Base-by-base conservation (phyloP, 1,139 yeast genomes). In the Magnusiomyces magnusii region DNA sequence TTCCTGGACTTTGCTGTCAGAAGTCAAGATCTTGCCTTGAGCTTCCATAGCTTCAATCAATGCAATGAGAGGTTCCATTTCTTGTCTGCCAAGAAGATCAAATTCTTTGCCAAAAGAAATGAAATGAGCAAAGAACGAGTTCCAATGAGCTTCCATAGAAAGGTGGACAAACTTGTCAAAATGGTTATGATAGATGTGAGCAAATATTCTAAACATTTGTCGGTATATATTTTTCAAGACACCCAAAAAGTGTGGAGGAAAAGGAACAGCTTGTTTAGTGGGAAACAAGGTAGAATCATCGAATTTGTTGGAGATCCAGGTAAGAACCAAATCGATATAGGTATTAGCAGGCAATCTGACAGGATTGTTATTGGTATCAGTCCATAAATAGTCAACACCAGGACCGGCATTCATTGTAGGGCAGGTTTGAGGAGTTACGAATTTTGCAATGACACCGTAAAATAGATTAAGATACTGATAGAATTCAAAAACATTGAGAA, bases 331-430 rank as follows among this genome's bases (percentile, higher is more conserved):
- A 66, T 93, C 98, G 60, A 93, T 92, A 72, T 93, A 95, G 63
- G 91, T 96, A 63, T 85, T 80, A 1, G 99, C 99, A 3, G 99
- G 97, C 51, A 95, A 78, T 58, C 92, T 86, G 23, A 89, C 83
- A 15, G 95, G 83, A 71, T 90, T 88, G 57, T 82, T 82, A 67
- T 80, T 81, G 3, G 87, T 80, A 73, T 91, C 97, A 28, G 89
- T 82, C 97, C 99, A 93, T 55, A 89, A 75, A 69, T 93, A 95
- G 68, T 91, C 96, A 2, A 93, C 85, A 60, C 85, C 85, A 2
- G 97, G 92, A 2, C 97, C 98, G 0, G 98, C 99, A 68, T 85
- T 90, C 99, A 93, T 93, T 2, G 95, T 86, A 15, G 97, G 97
- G 68, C 85, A 89, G 27, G 85, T 81, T 67, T 89, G 96, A 0